Conservation (phyloP, 2,329 filamentous ascomycete genomes). For the Cercospora beticola region DNA sequence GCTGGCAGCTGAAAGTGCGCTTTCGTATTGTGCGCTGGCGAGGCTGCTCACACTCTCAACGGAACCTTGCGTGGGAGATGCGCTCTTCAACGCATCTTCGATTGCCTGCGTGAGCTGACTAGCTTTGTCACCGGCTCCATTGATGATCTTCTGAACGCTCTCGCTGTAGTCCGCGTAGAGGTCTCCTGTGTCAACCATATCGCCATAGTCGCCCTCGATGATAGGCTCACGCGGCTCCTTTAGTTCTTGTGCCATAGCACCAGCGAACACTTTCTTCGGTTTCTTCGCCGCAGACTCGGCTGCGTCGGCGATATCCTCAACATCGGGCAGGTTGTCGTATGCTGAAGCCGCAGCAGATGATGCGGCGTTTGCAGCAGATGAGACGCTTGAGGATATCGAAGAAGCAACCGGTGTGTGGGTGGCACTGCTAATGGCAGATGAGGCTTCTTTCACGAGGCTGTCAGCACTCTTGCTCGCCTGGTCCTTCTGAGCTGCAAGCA, state of each 20-base stretch:
- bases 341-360: constrained; percentile 31
- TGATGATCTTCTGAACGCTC: constrained; percentile 53
- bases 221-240: constrained; percentile 49
- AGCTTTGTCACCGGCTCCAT: constrained; percentile 54
- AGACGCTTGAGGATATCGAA: constrained; percentile 26
- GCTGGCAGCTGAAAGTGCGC: constrained; percentile 58
- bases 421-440: constrained; percentile 17
- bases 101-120: constrained; percentile 56
- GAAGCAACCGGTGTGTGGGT: constrained; percentile 16
- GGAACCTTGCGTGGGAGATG: constrained; percentile 47
- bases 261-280: constrained; percentile 52
- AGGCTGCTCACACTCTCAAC: constrained; percentile 54
- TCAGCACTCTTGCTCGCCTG: constrained; percentile 24
- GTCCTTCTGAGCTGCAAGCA: constrained; percentile 25
- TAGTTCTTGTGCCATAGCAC: constrained; percentile 54
- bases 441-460: constrained; percentile 22
- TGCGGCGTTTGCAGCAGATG: constrained; percentile 31
- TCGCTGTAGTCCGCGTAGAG: constrained; percentile 49
- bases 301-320: constrained; percentile 20
- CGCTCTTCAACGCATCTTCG: constrained; percentile 54
- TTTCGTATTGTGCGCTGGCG: constrained; percentile 57
- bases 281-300: constrained; percentile 24
- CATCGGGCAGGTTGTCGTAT: constrained; percentile 15
- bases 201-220: constrained; percentile 45
- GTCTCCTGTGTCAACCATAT: constrained; percentile 41